Base-by-base conservation (phyloP, 148 eudicot genomes). In the Cornus florida region DNA sequence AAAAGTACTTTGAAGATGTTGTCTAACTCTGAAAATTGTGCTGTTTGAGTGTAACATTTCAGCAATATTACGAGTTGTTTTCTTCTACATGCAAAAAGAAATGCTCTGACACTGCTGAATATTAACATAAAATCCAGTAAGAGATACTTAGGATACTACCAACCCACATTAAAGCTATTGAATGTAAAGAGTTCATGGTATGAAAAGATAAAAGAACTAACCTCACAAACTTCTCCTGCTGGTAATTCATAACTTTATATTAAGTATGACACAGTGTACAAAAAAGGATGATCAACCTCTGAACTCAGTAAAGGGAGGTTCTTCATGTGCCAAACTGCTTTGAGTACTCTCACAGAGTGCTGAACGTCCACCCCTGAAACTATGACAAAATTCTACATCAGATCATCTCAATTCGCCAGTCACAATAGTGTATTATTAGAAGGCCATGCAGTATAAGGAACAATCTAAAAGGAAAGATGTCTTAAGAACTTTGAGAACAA, bases 151-250 rank as follows among this genome's bases (percentile, higher is more conserved):
- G 19, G 57, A 41, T 20, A 66, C 62, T 32, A 75, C 22, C 39
- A 10, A 16, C 4, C 23, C 67, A 43, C 46, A 32, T 16, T 64
- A 65, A 20, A 53, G 59, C 59, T 69, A 35, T 17, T 39, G 35
- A 46, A 48, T 16, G 24, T 50, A 11, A 20, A 23, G 62, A 39
- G 48, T 20, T 24, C 24, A 43, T 2, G 71, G 41, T 14, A 48
- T 50, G 17, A 24, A 33, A 67, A 28, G 13, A 2, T 35, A 20
- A 70, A 50, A 70, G 66, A 82, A 78, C 89, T 80, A 80, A 88
- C 91, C 89, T 86, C 69, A 86, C 89, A 60, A 84, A 78, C 82
- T 88, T 86, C 79, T 88, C 87, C 60, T 76, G 78, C 57, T 31
- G 80, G 76, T 65, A 75, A 73, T 64, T 81, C 91, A 88, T 86